Evolutionary conservation across 1,284 basidiomycete species (phyloP).

Genomic region (Testicularia cyperi): DNA sequence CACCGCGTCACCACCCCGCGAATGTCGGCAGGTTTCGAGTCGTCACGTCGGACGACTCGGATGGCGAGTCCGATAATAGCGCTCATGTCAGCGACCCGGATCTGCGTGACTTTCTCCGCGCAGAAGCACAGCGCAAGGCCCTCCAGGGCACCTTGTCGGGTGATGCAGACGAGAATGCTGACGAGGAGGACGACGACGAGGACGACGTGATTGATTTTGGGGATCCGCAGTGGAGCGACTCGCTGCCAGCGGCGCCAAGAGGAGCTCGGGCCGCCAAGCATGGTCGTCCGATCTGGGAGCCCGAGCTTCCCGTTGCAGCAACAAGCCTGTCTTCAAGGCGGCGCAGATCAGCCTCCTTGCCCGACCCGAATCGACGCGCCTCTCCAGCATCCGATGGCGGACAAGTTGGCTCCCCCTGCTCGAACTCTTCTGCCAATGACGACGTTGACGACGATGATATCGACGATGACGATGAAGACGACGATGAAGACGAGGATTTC

Average conservation of each 20-base stretch:
- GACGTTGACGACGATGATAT: too few relatives aligned
- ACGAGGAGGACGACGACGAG: conserved; percentile 6
- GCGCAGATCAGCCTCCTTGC: neutral
- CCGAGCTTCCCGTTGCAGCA: too few relatives aligned
- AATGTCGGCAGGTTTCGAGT: too few relatives aligned
- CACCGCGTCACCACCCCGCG: too few relatives aligned
- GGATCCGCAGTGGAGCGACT: conserved; percentile 12
- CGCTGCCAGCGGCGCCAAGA: neutral
- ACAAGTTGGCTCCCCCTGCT: too few relatives aligned
- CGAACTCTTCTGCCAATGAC: conserved; percentile 16
- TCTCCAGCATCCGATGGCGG: neutral
- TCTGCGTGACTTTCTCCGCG: conserved; percentile 37
- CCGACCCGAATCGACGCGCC: neutral
- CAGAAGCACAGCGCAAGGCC: conserved; percentile 29
- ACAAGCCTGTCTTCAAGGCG: too few relatives aligned
- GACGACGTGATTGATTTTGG: conserved; percentile 30
- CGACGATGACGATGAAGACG: conserved; percentile 21
- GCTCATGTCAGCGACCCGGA: conserved; percentile 40
- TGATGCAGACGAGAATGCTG: too few relatives aligned
- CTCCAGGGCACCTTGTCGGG: too few relatives aligned
- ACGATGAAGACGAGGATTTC: conserved; percentile 32
- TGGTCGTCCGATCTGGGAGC: too few relatives aligned
- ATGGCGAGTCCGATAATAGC: conserved; percentile 11
- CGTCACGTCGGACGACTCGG: conserved; percentile 1
- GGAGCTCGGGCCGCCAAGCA: neutral